These are phyloP conservation scores for Dorcoceras hygrometricum DNA, from an alignment of 257 asterid genomes.

Conservation along the genomic window DNA sequence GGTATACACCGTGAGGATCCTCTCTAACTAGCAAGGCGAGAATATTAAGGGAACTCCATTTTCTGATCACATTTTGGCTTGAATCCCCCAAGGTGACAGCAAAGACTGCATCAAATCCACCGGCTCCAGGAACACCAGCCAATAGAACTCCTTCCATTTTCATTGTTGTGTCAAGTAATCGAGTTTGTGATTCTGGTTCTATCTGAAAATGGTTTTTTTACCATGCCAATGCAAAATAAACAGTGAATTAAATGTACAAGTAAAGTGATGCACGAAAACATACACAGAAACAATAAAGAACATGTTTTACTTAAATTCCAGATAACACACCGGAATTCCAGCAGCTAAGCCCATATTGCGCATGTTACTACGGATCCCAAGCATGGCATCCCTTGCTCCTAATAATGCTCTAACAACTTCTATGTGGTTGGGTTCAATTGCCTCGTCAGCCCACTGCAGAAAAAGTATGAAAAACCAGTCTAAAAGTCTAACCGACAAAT, in stretches of 20 bases:
- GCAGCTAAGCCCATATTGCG: constrained; percentile 94
- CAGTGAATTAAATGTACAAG: constrained; percentile 16
- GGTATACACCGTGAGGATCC: constrained; percentile 77
- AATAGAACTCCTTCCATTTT: constrained; percentile 71
- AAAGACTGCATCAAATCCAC: constrained; percentile 95
- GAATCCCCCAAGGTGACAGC: constrained; percentile 73
- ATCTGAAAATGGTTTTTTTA: constrained; percentile 49
- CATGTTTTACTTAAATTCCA: constrained; percentile 8
- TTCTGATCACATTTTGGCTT: constrained; percentile 45
- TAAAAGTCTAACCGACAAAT: background rate
- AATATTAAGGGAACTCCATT: constrained; percentile 77
- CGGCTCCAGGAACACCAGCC: constrained; percentile 98
- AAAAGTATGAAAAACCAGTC: constrained; percentile 18
- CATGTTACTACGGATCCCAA: constrained; percentile 75
- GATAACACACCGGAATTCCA: constrained; percentile 75
- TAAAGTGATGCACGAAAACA: background rate
- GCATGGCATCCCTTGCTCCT: constrained; percentile 92
- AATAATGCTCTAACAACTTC: constrained; percentile 65
- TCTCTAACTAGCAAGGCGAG: constrained; percentile 85
- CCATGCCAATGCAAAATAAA: constrained; percentile 1
- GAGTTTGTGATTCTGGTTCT: constrained; percentile 93
- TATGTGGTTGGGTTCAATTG: constrained; percentile 40
- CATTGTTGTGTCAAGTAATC: constrained; percentile 73
- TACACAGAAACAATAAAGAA: constrained; percentile 5
- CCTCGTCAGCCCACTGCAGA: constrained; percentile 64